Conservation (phyloP, 2,329 filamentous ascomycete genomes). For the Aspergillus transmontanensis region DNA sequence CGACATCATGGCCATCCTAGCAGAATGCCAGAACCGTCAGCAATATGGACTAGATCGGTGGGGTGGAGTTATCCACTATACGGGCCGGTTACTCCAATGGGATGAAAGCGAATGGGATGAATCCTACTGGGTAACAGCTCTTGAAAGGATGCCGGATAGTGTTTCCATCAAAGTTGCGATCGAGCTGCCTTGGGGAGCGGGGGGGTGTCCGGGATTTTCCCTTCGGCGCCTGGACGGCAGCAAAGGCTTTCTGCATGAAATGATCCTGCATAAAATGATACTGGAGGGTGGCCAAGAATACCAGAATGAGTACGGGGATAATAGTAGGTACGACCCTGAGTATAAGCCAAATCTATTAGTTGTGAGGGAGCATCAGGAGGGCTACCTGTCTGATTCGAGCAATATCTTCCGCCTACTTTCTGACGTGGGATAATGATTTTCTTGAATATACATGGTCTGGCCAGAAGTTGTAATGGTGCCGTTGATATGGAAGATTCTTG, state of each 20-base stretch:
- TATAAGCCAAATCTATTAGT: conserved; percentile 9
- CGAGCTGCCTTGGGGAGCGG: neutral
- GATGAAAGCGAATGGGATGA: neutral
- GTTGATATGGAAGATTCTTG: no score
- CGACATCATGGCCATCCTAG: conserved; percentile 8
- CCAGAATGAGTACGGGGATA: no score
- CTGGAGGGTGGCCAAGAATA: no score
- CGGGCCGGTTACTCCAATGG: conserved; percentile 1
- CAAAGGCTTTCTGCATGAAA: conserved; percentile 7
- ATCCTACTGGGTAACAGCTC: neutral
- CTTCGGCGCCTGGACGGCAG: conserved; percentile 5
- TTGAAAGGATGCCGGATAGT: conserved; percentile 2
- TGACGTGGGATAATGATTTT: neutral
- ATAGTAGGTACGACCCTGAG: no score
- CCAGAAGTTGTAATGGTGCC: no score
- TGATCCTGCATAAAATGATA: conserved; percentile 10
- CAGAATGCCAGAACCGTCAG: conserved; percentile 12
- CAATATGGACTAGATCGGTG: conserved; percentile 7
- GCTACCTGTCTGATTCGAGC: conserved; percentile 6
- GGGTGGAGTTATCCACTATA: neutral
- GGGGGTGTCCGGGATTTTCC: conserved; percentile 6
- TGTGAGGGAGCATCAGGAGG: conserved; percentile 2
- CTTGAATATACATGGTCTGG: no score
- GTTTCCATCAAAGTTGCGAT: conserved; percentile 9
- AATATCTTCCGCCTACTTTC: conserved; percentile 9